A percentile compares a stretch with the other conserved stretches of the same genome.
These are phyloP conservation scores for Cercospora sojina DNA, from an alignment of 2,329 filamentous ascomycete genomes.

Conservation along the genomic window DNA sequence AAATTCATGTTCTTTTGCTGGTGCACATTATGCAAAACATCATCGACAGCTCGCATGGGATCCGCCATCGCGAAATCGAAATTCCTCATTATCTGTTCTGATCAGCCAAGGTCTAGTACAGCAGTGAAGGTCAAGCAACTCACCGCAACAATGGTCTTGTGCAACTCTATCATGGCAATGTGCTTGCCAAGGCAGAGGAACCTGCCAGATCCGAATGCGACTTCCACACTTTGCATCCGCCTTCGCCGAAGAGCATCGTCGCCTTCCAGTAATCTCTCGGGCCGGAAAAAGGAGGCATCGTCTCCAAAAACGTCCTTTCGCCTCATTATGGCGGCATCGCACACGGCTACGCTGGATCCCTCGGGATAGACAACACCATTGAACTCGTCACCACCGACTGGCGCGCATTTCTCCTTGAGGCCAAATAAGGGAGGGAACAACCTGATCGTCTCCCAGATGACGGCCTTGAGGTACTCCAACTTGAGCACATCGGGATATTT, in stretches of 20 bases:
- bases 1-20: slow-evolving; percentile 26
- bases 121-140: slow-evolving; percentile 8
- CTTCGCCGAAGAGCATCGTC: slow-evolving; percentile 37
- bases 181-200: slow-evolving; percentile 50
- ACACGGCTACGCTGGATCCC: slow-evolving; percentile 49
- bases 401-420: slow-evolving; percentile 30
- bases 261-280: slow-evolving; percentile 52
- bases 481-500: slow-evolving; percentile 30
- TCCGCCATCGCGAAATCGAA: slow-evolving; percentile 28
- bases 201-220: slow-evolving; percentile 49
- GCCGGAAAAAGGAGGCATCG: slow-evolving; percentile 48
- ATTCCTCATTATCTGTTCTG: slow-evolving; percentile 19
- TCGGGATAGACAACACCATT: slow-evolving; percentile 46
- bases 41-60: slow-evolving; percentile 23
- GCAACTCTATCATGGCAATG: slow-evolving; percentile 52
- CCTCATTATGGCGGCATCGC: slow-evolving; percentile 45
- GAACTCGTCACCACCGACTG: slow-evolving; percentile 32
- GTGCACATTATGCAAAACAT: slow-evolving; percentile 22
- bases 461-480: slow-evolving; percentile 36
- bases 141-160: slow-evolving; percentile 53
- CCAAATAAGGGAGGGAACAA: slow-evolving; percentile 36
- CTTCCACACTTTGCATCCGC: slow-evolving; percentile 45
- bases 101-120: slow-evolving; percentile 1
- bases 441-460: slow-evolving; percentile 37
- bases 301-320: slow-evolving; percentile 42